A percentile compares a stretch with the other conserved stretches of the same genome.
Evolutionary conservation across 2,329 filamentous ascomycete genomes (phyloP).

Genomic region (Fusarium sp.): DNA sequence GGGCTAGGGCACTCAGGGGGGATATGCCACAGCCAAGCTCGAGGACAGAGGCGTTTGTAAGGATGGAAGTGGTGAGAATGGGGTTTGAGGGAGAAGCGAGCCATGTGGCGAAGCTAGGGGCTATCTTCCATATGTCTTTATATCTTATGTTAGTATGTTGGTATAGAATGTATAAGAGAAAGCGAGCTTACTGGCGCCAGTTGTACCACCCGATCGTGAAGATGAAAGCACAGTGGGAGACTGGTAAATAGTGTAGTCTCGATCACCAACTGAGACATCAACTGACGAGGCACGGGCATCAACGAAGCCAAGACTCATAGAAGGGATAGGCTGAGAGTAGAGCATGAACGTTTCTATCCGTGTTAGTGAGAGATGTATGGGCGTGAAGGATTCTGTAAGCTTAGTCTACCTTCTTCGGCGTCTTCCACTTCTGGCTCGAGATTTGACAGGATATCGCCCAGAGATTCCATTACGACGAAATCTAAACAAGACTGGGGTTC

Average conservation of each 20-base stretch:
- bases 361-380: conserved; percentile 9
- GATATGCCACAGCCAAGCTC: conserved; percentile 93
- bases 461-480: conserved; percentile 26
- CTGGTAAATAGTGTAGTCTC: conserved; percentile 82
- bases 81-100: conserved; percentile 73
- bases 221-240: conserved; percentile 86
- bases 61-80: conserved; percentile 65
- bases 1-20: conserved; percentile 78
- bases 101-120: conserved; percentile 85
- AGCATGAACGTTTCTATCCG: conserved; percentile 86
- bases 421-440: conserved; percentile 62
- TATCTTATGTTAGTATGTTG: conserved; percentile 9
- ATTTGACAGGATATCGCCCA: conserved; percentile 45
- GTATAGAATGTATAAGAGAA: conserved; percentile 2
- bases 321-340: conserved; percentile 81
- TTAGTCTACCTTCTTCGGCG: conserved; percentile 60
- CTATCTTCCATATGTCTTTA: conserved; percentile 92
- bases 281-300: conserved; percentile 75
- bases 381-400: conserved; percentile 2
- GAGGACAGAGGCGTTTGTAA: conserved; percentile 71
- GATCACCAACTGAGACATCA: conserved; percentile 74
- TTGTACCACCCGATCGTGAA: conserved; percentile 72
- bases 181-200: conserved; percentile 61
- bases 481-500: background rate
- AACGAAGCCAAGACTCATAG: conserved; percentile 86